Evolutionary conservation across 2,329 filamentous ascomycete genomes (phyloP).

Genomic region (Apiospora sp.): DNA sequence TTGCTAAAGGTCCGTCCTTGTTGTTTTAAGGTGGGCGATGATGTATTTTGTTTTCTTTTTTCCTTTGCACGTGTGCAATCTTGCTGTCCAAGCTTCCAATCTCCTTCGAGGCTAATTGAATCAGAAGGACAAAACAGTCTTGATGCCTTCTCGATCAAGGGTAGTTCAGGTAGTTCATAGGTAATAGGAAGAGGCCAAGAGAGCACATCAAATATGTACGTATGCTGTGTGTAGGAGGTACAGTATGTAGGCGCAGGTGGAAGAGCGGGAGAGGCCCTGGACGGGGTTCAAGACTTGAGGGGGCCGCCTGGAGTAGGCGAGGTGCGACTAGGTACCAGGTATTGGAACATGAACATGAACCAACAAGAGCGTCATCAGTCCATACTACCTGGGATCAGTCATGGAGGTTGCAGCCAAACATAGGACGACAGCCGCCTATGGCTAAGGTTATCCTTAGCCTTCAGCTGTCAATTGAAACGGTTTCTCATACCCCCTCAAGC

Average conservation of each 20-base stretch:
- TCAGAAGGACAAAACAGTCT: conserved; percentile 1
- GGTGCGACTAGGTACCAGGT: neutral
- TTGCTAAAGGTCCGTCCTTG: conserved; percentile 12
- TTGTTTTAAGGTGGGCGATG: conserved; percentile 20
- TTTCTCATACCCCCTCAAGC: neutral
- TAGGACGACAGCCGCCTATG: conserved; percentile 1
- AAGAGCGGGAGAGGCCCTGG: neutral
- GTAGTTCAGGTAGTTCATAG: neutral
- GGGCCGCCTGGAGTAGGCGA: neutral
- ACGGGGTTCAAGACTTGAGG: neutral
- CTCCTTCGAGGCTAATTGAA: neutral
- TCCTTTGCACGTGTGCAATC: conserved; percentile 6
- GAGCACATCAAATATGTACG: neutral
- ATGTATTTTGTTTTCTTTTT: conserved; percentile 22
- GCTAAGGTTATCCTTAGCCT: neutral
- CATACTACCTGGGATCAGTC: neutral
- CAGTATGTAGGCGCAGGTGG: neutral
- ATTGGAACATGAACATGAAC: conserved; percentile 6
- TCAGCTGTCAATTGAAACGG: conserved; percentile 17
- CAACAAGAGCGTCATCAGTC: conserved; percentile 1
- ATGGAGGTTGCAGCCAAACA: neutral
- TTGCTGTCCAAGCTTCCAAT: neutral
- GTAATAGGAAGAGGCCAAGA: neutral
- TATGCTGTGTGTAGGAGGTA: neutral
- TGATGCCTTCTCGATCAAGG: neutral